Conservation (phyloP, 2,329 filamentous ascomycete species). For the Phaeoacremonium minimum region DNA sequence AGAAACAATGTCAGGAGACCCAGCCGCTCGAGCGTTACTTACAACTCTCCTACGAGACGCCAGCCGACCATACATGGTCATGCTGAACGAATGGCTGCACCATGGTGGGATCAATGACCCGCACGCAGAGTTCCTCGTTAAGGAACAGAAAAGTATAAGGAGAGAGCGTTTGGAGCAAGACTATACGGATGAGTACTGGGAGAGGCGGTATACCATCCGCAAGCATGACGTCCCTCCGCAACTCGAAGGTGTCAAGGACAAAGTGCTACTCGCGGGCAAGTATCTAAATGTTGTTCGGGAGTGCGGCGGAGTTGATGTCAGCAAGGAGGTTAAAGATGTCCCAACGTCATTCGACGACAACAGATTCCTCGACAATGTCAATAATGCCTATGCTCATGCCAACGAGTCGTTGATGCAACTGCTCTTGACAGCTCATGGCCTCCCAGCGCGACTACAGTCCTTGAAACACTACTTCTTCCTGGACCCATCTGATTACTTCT, state of each 20-base stretch:
- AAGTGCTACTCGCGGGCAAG: constrained; percentile 91
- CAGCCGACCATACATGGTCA: constrained; percentile 91
- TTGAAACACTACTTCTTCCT: constrained; percentile 99
- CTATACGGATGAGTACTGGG: constrained; percentile 99
- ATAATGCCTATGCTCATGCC: constrained; percentile 88
- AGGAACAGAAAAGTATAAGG: constrained; percentile 92
- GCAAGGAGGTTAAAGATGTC: constrained; percentile 82
- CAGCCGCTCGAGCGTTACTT: constrained; percentile 75
- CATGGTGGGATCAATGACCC: constrained; percentile 93
- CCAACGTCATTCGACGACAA: constrained; percentile 88
- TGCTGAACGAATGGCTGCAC: constrained; percentile 98
- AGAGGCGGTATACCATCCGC: constrained; percentile 91
- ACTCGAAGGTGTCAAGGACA: constrained; percentile 84
- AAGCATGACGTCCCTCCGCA: constrained; percentile 90
- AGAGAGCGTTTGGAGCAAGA: constrained; percentile 89
- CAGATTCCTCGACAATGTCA: constrained; percentile 92
- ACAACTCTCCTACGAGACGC: constrained; percentile 81
- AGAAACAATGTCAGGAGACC: constrained; percentile 89
- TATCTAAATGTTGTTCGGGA: constrained; percentile 97
- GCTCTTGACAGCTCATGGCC: constrained; percentile 84
- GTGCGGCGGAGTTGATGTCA: constrained; percentile 92
- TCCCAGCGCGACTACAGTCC: constrained; percentile 81
- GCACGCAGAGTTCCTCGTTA: constrained; percentile 89
- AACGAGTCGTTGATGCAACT: constrained; percentile 91
- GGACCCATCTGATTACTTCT: constrained; percentile 95